These are phyloP conservation scores for Hippophae tibetana DNA, from an alignment of 306 rosid genomes.

Conservation along the genomic window DNA sequence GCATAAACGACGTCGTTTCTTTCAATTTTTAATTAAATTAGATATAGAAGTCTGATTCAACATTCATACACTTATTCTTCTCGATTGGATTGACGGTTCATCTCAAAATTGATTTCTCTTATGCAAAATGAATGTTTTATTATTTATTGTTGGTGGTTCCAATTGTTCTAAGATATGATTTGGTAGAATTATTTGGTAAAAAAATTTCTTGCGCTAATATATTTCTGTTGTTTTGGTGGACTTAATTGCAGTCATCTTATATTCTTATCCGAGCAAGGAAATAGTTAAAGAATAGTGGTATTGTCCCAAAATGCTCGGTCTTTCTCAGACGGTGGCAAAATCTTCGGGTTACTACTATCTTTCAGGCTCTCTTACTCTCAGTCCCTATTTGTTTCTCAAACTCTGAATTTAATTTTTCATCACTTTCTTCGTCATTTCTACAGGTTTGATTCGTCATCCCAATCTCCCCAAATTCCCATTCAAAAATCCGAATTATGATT, in stretches of 20 bases:
- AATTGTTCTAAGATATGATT: neutral
- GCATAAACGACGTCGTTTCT: too few species aligned
- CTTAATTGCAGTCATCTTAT: neutral
- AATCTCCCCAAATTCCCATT: constrained; percentile 27
- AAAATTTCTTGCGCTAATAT: neutral
- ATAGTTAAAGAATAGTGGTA: neutral
- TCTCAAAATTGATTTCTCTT: neutral
- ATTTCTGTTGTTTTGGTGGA: neutral
- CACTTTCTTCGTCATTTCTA: neutral
- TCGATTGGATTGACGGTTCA: neutral
- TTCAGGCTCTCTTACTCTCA: neutral
- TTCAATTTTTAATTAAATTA: neutral
- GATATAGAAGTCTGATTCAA: neutral
- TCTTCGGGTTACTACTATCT: constrained; percentile 22
- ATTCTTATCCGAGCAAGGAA: too few species aligned
- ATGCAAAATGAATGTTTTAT: too few species aligned
- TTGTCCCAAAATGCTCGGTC: constrained; percentile 27
- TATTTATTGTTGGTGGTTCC: too few species aligned
- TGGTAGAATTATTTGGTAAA: neutral
- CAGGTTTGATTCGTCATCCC: constrained; percentile 34
- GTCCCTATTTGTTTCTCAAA: neutral
- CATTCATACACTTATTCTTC: neutral
- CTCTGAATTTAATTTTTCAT: neutral
- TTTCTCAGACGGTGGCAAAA: constrained; percentile 21
- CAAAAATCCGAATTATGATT: constrained; percentile 10